Base-by-base conservation (phyloP, 1,284 basidiomycete species). In the Ustilago loliicola region DNA sequence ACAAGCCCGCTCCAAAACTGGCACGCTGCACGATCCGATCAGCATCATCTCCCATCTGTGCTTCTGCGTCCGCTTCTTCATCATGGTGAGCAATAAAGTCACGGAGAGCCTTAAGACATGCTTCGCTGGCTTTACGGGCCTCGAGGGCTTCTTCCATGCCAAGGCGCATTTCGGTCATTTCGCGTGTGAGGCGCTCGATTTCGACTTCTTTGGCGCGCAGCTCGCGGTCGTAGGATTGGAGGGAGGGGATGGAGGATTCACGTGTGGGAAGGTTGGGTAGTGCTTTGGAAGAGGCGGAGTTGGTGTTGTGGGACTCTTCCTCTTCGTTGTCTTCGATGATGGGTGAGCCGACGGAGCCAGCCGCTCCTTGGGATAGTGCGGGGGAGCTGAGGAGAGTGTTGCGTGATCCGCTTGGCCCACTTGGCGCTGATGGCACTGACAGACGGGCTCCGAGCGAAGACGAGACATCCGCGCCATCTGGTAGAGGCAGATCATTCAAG, bases 111-210 rank as follows among this genome's bases (percentile, higher is more conserved):
- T 74, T 74, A 42, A 82, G 76, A 60, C 78, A 79, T 32, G 72
- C 74, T 69, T 83, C 81, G 67, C 82, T 81, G 42, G 81, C 84
- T 66, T 80, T 73, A 19, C 83, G 60, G n/a, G 82, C 81, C 55
- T 86, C 83, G 61, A 81, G 32, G 1, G 82, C 78, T 66, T 86
- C 83, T 8, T 80, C 75, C 51, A 80, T 72, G 25, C 77, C 61
- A n/a, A 66, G 42, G 32, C 77, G 72, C 58, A 80, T 71, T 25
- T 76, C 67, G 32, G 27, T 40, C 65, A 83, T 66, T 58, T 84
- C 80, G 29, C 68, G 58, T 5, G 63, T 66, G 19, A 85, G 66
- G 17, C 74, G 61, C 29, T 70, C 75, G 34, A 85, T 69, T 57
- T 85, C 80, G 17, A 80, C 67, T 40, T 83, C 81, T 40, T 79